These are phyloP conservation scores for Backusella circina DNA, from an alignment of 192 early-diverging fungal genomes.

Conservation along the genomic window DNA sequence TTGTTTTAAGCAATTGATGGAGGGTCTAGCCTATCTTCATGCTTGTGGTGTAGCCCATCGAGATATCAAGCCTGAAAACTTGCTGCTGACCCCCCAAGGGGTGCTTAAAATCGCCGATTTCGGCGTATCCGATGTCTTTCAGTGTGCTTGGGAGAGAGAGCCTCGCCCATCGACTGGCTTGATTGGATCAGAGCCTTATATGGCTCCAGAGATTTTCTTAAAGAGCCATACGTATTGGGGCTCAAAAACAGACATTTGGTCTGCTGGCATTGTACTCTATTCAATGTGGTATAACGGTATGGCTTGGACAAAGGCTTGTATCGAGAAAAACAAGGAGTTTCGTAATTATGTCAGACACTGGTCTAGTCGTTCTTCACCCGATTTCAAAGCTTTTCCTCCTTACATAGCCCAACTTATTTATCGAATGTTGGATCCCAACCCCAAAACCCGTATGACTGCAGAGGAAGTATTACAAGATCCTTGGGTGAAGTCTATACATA, in stretches of 20 bases:
- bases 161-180: slow-evolving; percentile 74
- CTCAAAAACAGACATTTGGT: slow-evolving; percentile 86
- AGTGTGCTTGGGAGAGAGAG: slow-evolving; percentile 66
- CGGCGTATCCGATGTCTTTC: slow-evolving; percentile 91
- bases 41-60: slow-evolving; percentile 90
- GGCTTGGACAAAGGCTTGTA: slow-evolving; percentile 57
- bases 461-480: slow-evolving; percentile 63
- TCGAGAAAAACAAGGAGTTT: slow-evolving; percentile 57
- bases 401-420: slow-evolving; percentile 69
- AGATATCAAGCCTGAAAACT: slow-evolving; percentile 81
- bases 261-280: slow-evolving; percentile 88
- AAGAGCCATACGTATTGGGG: slow-evolving; percentile 61
- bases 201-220: slow-evolving; percentile 83
- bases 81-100: slow-evolving; percentile 72
- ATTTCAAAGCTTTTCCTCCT: slow-evolving; percentile 67
- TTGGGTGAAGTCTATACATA: slow-evolving; percentile 67
- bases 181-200: slow-evolving; percentile 91
- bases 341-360: slow-evolving; percentile 53
- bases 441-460: slow-evolving; percentile 64
- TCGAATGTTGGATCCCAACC: slow-evolving; percentile 77
- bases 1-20: slow-evolving; percentile 88
- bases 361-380: slow-evolving; percentile 47
- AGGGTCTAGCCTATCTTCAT: slow-evolving; percentile 87
- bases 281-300: slow-evolving; percentile 69
- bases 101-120: slow-evolving; percentile 96